Evolutionary conservation across 169 alveolate genomes (phyloP).

Genomic region (Plasmodium inui): DNA sequence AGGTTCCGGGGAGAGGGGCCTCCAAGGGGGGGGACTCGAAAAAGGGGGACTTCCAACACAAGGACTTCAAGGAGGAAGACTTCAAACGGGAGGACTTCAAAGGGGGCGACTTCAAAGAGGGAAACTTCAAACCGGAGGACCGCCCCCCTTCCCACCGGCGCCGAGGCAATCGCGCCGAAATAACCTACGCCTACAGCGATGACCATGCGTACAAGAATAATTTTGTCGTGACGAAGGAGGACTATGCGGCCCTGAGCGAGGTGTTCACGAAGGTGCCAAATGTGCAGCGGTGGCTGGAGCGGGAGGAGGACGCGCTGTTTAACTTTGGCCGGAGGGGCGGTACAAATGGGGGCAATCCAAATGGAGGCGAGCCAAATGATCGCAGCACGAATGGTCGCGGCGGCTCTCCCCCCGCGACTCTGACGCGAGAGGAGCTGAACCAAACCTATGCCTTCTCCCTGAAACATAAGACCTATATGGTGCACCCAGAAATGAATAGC

Average conservation of each 20-base stretch:
- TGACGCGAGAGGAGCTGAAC: background rate
- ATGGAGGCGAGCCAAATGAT: background rate
- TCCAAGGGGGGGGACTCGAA: background rate
- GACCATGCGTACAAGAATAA: background rate
- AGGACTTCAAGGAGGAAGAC: background rate
- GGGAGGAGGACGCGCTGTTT: background rate
- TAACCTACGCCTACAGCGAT: background rate
- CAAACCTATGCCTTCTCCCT: background rate
- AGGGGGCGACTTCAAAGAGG: background rate
- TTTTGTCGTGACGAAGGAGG: background rate
- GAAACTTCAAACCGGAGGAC: background rate
- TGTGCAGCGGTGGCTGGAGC: background rate
- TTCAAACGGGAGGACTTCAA: background rate
- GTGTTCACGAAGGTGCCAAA: background rate
- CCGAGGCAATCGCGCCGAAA: background rate
- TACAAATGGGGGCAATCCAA: background rate
- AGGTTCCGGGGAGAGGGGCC: background rate
- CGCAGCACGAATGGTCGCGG: background rate
- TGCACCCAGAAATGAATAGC: conserved; percentile 7
- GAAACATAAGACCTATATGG: conserved; percentile 18
- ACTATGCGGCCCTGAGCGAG: background rate
- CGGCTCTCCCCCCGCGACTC: background rate
- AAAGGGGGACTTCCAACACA: too few relatives aligned
- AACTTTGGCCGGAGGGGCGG: conserved; percentile 2
- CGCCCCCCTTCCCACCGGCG: background rate